These are phyloP conservation scores for Venturia oleaginea DNA, from an alignment of 2,329 filamentous ascomycete genomes.

Conservation along the genomic window DNA sequence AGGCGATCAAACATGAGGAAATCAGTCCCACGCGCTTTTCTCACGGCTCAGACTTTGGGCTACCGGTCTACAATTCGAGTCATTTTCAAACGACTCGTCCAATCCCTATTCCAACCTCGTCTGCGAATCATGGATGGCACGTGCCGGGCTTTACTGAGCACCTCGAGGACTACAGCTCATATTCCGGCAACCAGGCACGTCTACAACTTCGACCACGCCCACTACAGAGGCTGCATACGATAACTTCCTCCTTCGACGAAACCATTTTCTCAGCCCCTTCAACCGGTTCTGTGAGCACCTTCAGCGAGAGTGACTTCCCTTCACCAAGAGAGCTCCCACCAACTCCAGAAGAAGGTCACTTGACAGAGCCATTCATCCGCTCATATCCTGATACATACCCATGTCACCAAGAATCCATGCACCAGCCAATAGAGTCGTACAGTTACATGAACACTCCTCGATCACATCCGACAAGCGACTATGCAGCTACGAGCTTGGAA, in stretches of 20 bases:
- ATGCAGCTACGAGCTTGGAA: background rate
- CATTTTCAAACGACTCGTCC: slow-evolving; percentile 18
- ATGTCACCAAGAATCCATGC: slow-evolving; percentile 20
- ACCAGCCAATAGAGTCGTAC: slow-evolving; percentile 1
- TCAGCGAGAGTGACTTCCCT: slow-evolving; percentile 39
- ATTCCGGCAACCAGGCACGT: slow-evolving; percentile 29
- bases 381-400: slow-evolving; percentile 26
- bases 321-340: slow-evolving; percentile 36
- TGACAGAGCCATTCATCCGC: slow-evolving; percentile 29
- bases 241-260: slow-evolving; percentile 33
- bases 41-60: slow-evolving; percentile 22
- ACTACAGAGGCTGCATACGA: slow-evolving; percentile 35
- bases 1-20: slow-evolving; percentile 8
- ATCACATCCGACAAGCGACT: slow-evolving; percentile 2
- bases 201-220: slow-evolving; percentile 30
- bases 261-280: slow-evolving; percentile 33
- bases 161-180: slow-evolving; percentile 27
- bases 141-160: slow-evolving; percentile 31
- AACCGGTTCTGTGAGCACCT: slow-evolving; percentile 37
- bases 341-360: slow-evolving; percentile 36
- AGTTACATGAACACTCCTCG: slow-evolving; percentile 3
- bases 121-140: slow-evolving; percentile 28
- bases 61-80: background rate
- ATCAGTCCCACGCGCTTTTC: background rate
- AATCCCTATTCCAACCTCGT: slow-evolving; percentile 31